phyloP scores from a whole-genome alignment of 805 yeast genomes.

The Candida suzukii region DNA sequence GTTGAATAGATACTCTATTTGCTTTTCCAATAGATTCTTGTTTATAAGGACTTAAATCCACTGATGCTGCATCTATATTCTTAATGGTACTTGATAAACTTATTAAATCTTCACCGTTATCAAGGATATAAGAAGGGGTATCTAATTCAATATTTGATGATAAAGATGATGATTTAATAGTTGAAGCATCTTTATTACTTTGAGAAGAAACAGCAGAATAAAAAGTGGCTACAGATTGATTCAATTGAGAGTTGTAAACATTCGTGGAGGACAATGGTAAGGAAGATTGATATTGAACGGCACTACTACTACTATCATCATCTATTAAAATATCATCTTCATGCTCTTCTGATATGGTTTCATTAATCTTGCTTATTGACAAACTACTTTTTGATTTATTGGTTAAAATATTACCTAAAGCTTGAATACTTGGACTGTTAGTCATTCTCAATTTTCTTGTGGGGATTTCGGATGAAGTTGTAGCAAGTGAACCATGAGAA shows the following conservation, averaged over 20 bases:
- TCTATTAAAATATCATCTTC: neutral
- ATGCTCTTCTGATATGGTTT: neutral
- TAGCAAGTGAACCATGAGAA: neutral
- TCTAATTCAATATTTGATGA: neutral
- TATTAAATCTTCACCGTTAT: slow-evolving; percentile 16
- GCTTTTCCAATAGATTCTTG: neutral
- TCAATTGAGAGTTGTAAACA: slow-evolving; percentile 2
- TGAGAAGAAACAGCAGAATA: slow-evolving; percentile 21
- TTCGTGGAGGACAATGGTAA: neutral
- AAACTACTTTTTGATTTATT: slow-evolving; percentile 9
- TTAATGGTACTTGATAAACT: slow-evolving; percentile 22
- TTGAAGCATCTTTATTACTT: slow-evolving; percentile 8
- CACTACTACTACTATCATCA: neutral
- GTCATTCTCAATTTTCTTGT: slow-evolving; percentile 24
- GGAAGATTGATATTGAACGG: neutral
- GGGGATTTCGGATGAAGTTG: slow-evolving; percentile 18
- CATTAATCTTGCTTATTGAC: neutral
- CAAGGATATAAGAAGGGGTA: neutral
- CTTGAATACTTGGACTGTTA: slow-evolving; percentile 29
- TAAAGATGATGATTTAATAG: too few species aligned
- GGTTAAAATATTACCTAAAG: slow-evolving; percentile 25
- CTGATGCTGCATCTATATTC: neutral
- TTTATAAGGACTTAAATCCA: neutral
- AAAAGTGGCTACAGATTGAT: slow-evolving; percentile 23
- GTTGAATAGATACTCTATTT: too few species aligned